A percentile compares a stretch with the other conserved stretches of the same genome.
phyloP scores from a whole-genome alignment of 2,329 filamentous ascomycete genomes.

The Gnomoniopsis smithogilvyi region DNA sequence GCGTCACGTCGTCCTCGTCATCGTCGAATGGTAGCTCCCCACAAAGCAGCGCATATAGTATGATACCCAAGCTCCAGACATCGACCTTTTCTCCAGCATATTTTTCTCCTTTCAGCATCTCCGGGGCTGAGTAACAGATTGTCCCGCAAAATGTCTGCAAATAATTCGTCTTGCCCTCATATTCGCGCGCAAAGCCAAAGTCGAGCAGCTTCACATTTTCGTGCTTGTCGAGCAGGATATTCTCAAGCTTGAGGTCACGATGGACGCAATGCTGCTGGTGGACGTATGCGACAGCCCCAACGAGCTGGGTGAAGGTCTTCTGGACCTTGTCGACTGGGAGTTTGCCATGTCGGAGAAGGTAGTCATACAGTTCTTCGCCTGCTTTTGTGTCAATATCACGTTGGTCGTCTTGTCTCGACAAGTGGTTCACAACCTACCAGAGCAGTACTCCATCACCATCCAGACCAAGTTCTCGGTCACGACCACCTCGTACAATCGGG shows the following conservation, averaged over 20 bases:
- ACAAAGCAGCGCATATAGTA: conserved; percentile 76
- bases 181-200: conserved; percentile 97
- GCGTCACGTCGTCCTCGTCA: conserved; percentile 85
- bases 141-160: conserved; percentile 97
- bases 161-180: conserved; percentile 91
- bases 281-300: conserved; percentile 92
- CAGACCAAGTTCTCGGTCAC: conserved; percentile 94
- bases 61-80: conserved; percentile 87
- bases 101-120: conserved; percentile 98
- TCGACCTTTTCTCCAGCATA: conserved; percentile 98
- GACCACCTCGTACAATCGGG: conserved; percentile 94
- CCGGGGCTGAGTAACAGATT: conserved; percentile 94
- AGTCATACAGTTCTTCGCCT: conserved; percentile 97
- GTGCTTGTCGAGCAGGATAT: conserved; percentile 92
- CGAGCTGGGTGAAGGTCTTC: conserved; percentile 92
- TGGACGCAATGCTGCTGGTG: conserved; percentile 95
- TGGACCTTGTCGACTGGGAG: conserved; percentile 84
- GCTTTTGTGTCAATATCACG: conserved; percentile 26
- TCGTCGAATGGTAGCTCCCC: conserved; percentile 94
- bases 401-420: background rate
- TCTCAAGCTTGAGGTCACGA: conserved; percentile 93
- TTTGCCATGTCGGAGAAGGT: conserved; percentile 82
- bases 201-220: conserved; percentile 98
- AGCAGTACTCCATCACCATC: conserved; percentile 95
- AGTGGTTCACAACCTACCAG: conserved; percentile 54